A percentile compares a stretch with the other conserved stretches of the same genome.
Conservation (phyloP, 2,329 filamentous ascomycete species). For the Zymoseptoria brevis region DNA sequence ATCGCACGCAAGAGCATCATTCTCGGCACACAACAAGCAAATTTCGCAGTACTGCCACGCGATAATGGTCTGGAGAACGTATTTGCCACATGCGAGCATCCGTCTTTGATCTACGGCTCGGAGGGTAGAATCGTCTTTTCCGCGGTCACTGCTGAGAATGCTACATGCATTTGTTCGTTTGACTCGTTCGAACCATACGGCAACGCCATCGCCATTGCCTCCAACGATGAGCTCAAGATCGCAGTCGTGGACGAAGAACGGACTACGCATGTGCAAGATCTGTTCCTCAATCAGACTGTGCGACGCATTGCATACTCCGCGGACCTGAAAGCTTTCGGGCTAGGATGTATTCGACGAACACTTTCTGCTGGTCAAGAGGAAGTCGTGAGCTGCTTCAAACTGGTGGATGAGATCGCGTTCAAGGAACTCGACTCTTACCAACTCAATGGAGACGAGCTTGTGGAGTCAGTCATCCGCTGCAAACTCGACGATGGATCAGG, state of each 20-base stretch:
- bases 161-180: constrained; percentile 73
- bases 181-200: constrained; percentile 68
- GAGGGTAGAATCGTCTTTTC: constrained; percentile 88
- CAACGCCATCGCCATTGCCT: constrained; percentile 71
- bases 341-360: constrained; percentile 75
- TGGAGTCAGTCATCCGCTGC: constrained; percentile 76
- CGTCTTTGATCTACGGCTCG: constrained; percentile 83
- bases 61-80: constrained; percentile 64
- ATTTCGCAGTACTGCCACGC: constrained; percentile 68
- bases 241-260: constrained; percentile 74
- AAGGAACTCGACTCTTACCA: constrained; percentile 64
- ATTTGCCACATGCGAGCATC: constrained; percentile 89
- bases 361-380: constrained; percentile 64
- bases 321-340: constrained; percentile 68
- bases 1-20: constrained; percentile 72
- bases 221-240: constrained; percentile 61
- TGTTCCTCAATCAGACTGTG: constrained; percentile 73
- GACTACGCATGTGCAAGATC: constrained; percentile 77
- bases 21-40: constrained; percentile 76
- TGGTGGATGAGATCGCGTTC: constrained; percentile 88
- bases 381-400: constrained; percentile 70
- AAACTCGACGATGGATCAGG: constrained; percentile 57
- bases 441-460: constrained; percentile 61
- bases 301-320: constrained; percentile 80
- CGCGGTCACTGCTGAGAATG: constrained; percentile 82